A percentile compares a stretch with the other conserved stretches of the same genome.
Conservation (phyloP, 2,329 filamentous ascomycete species). For the Colletotrichum salicis region DNA sequence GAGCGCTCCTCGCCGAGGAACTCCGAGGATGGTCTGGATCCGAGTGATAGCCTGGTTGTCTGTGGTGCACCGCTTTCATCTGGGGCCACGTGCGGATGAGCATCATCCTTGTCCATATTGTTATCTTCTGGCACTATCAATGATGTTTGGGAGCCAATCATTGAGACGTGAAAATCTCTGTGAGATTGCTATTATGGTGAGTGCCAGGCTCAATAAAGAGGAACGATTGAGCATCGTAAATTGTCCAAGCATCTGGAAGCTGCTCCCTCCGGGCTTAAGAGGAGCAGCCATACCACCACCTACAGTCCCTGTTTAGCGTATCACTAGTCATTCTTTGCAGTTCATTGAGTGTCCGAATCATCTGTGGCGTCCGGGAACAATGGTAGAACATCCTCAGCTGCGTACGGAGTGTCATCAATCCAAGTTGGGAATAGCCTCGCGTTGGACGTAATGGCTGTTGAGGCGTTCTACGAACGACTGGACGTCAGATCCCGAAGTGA, state of each 20-base stretch:
- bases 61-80: not conserved
- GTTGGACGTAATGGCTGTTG: not conserved
- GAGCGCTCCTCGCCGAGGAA: constrained; percentile 18
- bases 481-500: not conserved
- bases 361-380: constrained; percentile 1
- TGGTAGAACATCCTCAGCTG: constrained; percentile 2
- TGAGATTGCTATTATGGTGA: not conserved
- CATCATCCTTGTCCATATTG: not conserved
- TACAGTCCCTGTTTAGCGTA: not conserved
- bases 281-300: not conserved
- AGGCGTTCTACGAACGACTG: not conserved
- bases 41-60: not conserved
- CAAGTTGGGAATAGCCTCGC: not conserved
- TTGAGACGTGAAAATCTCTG: not conserved
- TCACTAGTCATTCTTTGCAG: not conserved
- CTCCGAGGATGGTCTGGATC: constrained; percentile 14
- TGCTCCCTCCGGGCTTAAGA: not conserved
- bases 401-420: not conserved
- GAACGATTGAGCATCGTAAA: not conserved
- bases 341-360: not conserved
- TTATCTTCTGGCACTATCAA: not conserved
- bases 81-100: too few species aligned
- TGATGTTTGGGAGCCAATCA: too few species aligned
- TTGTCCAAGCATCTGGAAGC: not conserved
- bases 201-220: not conserved